Evolutionary conservation across 805 yeast genomes (phyloP).

Genomic region (Candida railenensis): DNA sequence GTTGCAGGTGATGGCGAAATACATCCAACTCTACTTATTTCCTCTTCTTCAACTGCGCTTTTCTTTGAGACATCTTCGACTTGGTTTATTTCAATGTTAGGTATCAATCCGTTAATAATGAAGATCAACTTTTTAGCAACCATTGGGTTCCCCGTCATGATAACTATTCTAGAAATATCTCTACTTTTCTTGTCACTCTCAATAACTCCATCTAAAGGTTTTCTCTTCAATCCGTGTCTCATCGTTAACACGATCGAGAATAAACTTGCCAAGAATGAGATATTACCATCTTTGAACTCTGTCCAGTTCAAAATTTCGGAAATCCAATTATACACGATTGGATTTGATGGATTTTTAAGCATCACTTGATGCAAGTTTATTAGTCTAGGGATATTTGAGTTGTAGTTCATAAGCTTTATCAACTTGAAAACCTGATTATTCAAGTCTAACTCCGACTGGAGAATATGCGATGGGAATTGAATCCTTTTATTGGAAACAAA

Average conservation of each 20-base stretch:
- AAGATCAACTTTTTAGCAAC: conserved; percentile 60
- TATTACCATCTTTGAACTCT: conserved; percentile 49
- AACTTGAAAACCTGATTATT: conserved; percentile 33
- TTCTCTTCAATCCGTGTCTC: conserved; percentile 30
- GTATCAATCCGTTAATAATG: conserved; percentile 50
- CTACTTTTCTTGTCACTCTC: conserved; percentile 9
- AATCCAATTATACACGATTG: conserved; percentile 49
- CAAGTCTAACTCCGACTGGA: conserved; percentile 47
- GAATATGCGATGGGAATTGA: conserved; percentile 34
- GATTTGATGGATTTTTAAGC: conserved; percentile 20
- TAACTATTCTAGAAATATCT: conserved; percentile 48
- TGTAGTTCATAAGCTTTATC: conserved; percentile 36
- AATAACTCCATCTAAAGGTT: conserved; percentile 29
- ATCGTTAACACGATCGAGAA: conserved; percentile 45
- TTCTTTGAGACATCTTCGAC: neutral
- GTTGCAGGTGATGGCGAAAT: neutral
- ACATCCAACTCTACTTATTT: neutral
- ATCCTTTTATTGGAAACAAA: conserved; percentile 31
- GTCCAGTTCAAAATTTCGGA: conserved; percentile 53
- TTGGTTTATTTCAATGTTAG: conserved; percentile 25
- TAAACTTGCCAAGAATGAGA: conserved; percentile 44
- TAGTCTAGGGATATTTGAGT: conserved; percentile 47
- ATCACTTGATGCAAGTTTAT: conserved; percentile 40
- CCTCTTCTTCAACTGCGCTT: neutral
- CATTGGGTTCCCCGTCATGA: conserved; percentile 59